A percentile compares a stretch with the other conserved stretches of the same genome.
Evolutionary conservation across 1,284 basidiomycete species (phyloP).

Genomic region (Marasmius tenuissimus): DNA sequence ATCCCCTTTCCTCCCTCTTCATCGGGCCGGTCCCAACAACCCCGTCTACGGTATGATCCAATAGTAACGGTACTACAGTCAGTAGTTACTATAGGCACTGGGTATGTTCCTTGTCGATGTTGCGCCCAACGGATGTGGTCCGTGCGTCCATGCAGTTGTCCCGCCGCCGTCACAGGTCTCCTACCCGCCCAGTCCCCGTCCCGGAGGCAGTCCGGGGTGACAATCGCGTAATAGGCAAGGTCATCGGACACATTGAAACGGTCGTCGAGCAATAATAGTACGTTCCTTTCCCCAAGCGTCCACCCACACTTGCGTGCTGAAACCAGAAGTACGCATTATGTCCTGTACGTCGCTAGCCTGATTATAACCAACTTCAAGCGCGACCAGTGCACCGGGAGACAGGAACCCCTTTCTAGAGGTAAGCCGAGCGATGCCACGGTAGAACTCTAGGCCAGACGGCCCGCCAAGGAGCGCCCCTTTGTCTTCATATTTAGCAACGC

Average conservation of each 20-base stretch:
- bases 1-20: too few species aligned
- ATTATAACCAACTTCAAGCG: conserved; percentile 77
- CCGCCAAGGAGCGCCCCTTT: conserved; percentile 80
- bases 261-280: conserved; percentile 52
- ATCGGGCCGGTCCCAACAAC: too few species aligned
- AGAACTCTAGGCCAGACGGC: conserved; percentile 74
- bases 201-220: too few species aligned
- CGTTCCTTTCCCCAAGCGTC: conserved; percentile 77
- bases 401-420: conserved; percentile 49
- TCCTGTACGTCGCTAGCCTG: conserved; percentile 66
- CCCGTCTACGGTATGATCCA: too few species aligned
- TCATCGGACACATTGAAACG: neutral
- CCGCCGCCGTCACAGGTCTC: too few species aligned
- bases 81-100: too few species aligned
- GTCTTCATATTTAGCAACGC: conserved; percentile 81
- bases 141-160: too few species aligned
- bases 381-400: conserved; percentile 53
- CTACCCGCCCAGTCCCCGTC: too few species aligned
- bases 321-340: conserved; percentile 50
- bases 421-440: conserved; percentile 68
- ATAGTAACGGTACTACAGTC: too few species aligned
- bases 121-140: too few species aligned
- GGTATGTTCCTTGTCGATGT: too few species aligned
- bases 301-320: conserved; percentile 62
- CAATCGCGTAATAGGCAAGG: too few species aligned